Evolutionary conservation across 2,329 filamentous ascomycete species (phyloP).

Genomic region (Penicillium rolfsii): DNA sequence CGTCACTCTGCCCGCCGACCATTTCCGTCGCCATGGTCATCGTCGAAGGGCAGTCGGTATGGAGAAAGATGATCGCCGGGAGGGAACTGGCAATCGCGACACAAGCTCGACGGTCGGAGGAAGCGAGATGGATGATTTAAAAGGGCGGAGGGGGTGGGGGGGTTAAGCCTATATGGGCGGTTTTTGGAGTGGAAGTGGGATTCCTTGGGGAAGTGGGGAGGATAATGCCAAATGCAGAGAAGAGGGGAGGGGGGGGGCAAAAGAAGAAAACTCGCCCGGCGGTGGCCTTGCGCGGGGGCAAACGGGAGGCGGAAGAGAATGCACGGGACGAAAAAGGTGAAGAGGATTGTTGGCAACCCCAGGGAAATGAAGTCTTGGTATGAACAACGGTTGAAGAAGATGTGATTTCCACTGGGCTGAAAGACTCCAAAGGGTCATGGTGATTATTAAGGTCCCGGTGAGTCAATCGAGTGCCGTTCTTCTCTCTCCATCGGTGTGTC

Average conservation of each 20-base stretch:
- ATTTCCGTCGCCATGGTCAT: constrained; percentile 36
- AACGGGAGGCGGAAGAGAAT: constrained; percentile 5
- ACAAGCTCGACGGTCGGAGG: background rate
- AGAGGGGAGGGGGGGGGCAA: constrained; percentile 7
- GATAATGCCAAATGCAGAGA: background rate
- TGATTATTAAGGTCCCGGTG: constrained; percentile 21
- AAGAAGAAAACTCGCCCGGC: constrained; percentile 8
- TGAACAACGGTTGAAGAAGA: constrained; percentile 16
- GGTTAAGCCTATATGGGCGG: too few species aligned
- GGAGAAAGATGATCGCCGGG: background rate
- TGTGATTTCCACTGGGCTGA: background rate
- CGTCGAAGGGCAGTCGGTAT: background rate
- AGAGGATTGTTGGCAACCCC: background rate
- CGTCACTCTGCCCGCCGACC: constrained; percentile 33
- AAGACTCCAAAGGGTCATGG: background rate
- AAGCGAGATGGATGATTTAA: background rate
- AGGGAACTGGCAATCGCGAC: background rate
- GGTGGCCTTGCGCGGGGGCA: constrained; percentile 1
- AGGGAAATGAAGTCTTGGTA: constrained; percentile 5
- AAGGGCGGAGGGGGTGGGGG: background rate
- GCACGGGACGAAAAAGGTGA: constrained; percentile 11
- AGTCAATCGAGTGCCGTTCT: constrained; percentile 25
- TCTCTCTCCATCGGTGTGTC: background rate
- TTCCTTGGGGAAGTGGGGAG: constrained; percentile 7
- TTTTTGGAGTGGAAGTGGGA: background rate